Base-by-base conservation (phyloP, 495 filamentous ascomycete species). In the Trichoderma erinaceum region DNA sequence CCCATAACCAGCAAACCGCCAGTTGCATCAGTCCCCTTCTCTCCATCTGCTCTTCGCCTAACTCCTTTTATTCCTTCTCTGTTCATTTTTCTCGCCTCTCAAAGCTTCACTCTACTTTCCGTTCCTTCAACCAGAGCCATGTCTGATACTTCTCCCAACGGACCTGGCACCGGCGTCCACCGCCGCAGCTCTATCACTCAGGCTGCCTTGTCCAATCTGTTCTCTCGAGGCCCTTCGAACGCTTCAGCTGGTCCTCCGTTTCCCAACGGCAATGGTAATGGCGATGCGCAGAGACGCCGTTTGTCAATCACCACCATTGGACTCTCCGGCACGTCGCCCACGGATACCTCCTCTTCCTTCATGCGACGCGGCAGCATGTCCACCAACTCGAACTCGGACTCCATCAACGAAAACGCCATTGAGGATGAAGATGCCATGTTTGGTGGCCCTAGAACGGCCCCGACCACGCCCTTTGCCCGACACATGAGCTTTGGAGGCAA, bases 271-370 rank as follows among this genome's bases (percentile, higher is more conserved):
- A 82, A 86, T 5, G 85, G 86, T 46, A 86, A 87, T 41, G 85
- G 86, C 48, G 87, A 88, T 74, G 88, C 90, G 68, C 89, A 91
- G 69, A 88, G 88, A 58, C 91, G 95, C 67, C 88, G 95, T 38
- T 86, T 97, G 69, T 97, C 95, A 66, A 86, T 98, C 74, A 90
- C 91, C 50, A 93, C 92, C 4, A 78, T 94, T 68, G 93, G 93
- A 52, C 83, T 96, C 46, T 91, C 90, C 29, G 92, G 91, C 63
- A 82, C 83, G 52, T 92, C 93, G 15, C 91, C 92, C 4, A 84
- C 81, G 52, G 85, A 86, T 4, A 80, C 86, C 29, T 78, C 78
- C 23, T 79, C 80, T 65, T 76, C 82, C 68, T 80, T 78, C 35
- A 75, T 87, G 48, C 88, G 92, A 48, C 88, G 88, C 41, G 89